Base-by-base conservation (phyloP, 805 yeast genomes). In the Yarrowia porcina region DNA sequence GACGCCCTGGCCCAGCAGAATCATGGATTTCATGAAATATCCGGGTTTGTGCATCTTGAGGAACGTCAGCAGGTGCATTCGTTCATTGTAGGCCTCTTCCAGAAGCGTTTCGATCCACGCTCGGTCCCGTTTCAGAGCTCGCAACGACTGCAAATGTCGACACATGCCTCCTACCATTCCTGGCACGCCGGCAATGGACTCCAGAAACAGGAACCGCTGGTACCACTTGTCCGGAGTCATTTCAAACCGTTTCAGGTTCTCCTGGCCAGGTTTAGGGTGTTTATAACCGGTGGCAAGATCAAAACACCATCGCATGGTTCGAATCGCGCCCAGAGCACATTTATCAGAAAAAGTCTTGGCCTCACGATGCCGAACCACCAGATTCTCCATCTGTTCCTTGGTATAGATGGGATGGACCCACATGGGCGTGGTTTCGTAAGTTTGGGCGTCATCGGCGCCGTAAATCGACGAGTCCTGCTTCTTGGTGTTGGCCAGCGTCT, bases 101-200 rank as follows among this genome's bases (percentile, higher is more conserved):
- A 83, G 75, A 39, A 87, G 75, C 1, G 91, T 86, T 71, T 87
- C 89, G 65, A 87, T 80, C 87, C 90, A 87, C 1, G 89, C 90
- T 69, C 83, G 81, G 71, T 87, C 92, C 64, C 91, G 74, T 68
- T 79, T 79, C 67, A 87, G 75, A 56, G 85, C 72, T 66, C 92
- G 75, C 52, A 87, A 71, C 1, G 89, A 81, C 66, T 84, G 85
- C 68, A 87, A 77, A 70, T 87, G 91, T 64, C 91, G 80, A 44
- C 87, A 72, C 73, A 86, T 87, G 1, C 88, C 87, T 3, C 89
- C 92, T 50, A 84, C 88, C 79, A 85, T 82, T 11, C 92, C 91
- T 0, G 92, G 92, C n/a, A 87, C 89, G 9, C 90, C 91, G 4
- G 92, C 92, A 63, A 87, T 79, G 65, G 85, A 80, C 72, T 87